A percentile compares a stretch with the other conserved stretches of the same genome.
phyloP scores from a whole-genome alignment of 129 eudicot genomes.

The Centaurea solstitialis region DNA sequence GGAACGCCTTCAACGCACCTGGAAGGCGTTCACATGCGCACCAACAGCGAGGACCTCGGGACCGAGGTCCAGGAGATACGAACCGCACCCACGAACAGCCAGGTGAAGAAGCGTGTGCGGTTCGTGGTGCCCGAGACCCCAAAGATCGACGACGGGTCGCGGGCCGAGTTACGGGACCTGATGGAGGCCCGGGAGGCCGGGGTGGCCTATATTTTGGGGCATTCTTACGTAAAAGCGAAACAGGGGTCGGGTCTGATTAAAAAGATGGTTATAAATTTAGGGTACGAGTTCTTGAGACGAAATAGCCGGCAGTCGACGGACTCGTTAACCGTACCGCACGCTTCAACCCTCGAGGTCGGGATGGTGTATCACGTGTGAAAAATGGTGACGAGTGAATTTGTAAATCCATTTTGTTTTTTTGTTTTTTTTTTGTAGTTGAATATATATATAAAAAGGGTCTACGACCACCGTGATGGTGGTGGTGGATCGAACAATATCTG shows the following conservation, averaged over 20 bases:
- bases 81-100: slow-evolving; percentile 9
- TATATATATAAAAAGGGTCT: slow-evolving; percentile 6
- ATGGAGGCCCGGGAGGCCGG: slow-evolving; percentile 94
- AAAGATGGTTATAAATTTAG: slow-evolving; percentile 60
- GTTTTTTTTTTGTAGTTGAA: slow-evolving; percentile 21
- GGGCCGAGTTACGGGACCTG: slow-evolving; percentile 62
- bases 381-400: not conserved
- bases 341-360: slow-evolving; percentile 92
- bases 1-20: slow-evolving; percentile 57
- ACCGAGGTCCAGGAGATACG: slow-evolving; percentile 37
- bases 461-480: not conserved
- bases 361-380: slow-evolving; percentile 77
- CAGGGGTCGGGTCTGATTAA: slow-evolving; percentile 68
- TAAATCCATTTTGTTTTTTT: slow-evolving; percentile 25
- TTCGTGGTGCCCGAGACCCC: slow-evolving; percentile 80
- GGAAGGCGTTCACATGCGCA: slow-evolving; percentile 45
- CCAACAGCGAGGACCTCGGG: slow-evolving; percentile 17
- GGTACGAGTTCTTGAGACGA: slow-evolving; percentile 83
- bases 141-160: slow-evolving; percentile 43
- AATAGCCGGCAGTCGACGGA: slow-evolving; percentile 57
- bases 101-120: slow-evolving; percentile 70
- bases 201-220: slow-evolving; percentile 83
- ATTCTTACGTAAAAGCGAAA: slow-evolving; percentile 80
- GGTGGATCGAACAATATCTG: slow-evolving; percentile 9
- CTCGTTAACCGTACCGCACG: slow-evolving; percentile 70